These are phyloP conservation scores for Wickerhamomyces xylosicus DNA, from an alignment of 805 yeast species.

Conservation along the genomic window DNA sequence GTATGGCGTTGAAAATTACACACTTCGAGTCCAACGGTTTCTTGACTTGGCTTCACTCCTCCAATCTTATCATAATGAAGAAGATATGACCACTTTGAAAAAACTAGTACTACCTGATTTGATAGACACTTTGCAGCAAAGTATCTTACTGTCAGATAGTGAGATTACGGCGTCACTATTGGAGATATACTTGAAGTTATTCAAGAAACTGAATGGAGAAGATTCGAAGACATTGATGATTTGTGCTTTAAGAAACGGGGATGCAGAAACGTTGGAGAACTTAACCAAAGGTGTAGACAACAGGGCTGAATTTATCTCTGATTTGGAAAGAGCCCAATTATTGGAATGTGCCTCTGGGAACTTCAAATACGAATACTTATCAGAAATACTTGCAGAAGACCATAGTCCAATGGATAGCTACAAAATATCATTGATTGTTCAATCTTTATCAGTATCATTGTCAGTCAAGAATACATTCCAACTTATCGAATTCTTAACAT, in stretches of 20 bases:
- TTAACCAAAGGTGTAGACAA: background rate
- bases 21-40: conserved; percentile 1
- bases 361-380: background rate
- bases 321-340: background rate
- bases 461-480: background rate
- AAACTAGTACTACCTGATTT: conserved; percentile 5
- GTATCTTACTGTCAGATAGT: conserved; percentile 1
- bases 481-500: background rate
- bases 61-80: background rate
- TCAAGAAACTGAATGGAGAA: conserved; percentile 1
- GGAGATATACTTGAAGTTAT: conserved; percentile 2
- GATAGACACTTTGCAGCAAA: conserved; percentile 2
- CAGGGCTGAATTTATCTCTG: too few relatives aligned
- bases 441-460: background rate
- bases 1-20: conserved; percentile 4
- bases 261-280: background rate
- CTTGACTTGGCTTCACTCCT: background rate
- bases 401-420: background rate
- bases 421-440: background rate
- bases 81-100: conserved; percentile 1
- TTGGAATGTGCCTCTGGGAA: background rate
- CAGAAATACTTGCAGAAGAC: background rate
- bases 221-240: conserved; percentile 5
- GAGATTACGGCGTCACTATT: conserved; percentile 2
- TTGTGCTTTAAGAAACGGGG: conserved; percentile 1